These are phyloP conservation scores for Meyerozyma smithsonii DNA, from an alignment of 1,139 yeast species.

Conservation along the genomic window DNA sequence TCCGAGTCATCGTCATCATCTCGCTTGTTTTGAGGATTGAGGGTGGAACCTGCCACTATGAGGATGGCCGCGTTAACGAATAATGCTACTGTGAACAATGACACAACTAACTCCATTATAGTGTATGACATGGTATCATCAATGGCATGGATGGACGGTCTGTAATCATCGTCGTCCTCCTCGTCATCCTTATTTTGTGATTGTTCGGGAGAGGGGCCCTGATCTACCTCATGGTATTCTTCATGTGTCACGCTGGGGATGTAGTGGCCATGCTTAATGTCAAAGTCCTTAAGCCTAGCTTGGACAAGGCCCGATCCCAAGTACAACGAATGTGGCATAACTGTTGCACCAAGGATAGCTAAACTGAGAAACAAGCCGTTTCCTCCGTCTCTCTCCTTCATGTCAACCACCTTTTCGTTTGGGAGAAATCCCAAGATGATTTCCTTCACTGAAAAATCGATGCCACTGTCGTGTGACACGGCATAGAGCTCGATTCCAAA, in stretches of 20 bases:
- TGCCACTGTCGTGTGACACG: slow-evolving; percentile 49
- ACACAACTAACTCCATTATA: slow-evolving; percentile 69
- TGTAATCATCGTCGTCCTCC: slow-evolving; percentile 33
- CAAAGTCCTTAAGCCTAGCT: slow-evolving; percentile 80
- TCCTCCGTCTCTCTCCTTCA: slow-evolving; percentile 56
- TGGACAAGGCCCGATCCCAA: slow-evolving; percentile 93
- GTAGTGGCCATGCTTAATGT: slow-evolving; percentile 57
- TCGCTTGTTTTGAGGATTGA: slow-evolving; percentile 20
- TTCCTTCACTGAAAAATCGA: slow-evolving; percentile 48
- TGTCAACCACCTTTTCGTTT: slow-evolving; percentile 56
- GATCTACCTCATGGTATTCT: slow-evolving; percentile 4
- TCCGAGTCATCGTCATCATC: slow-evolving; percentile 56
- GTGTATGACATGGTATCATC: slow-evolving; percentile 66
- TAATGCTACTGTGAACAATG: slow-evolving; percentile 74
- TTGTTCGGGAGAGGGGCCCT: slow-evolving; percentile 2
- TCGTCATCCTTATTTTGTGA: slow-evolving; percentile 5
- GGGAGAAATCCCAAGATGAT: slow-evolving; percentile 78
- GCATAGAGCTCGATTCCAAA: slow-evolving; percentile 75
- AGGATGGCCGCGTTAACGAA: slow-evolving; percentile 83
- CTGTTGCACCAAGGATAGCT: slow-evolving; percentile 94
- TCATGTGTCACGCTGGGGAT: slow-evolving; percentile 15
- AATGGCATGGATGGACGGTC: slow-evolving; percentile 71
- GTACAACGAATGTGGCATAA: slow-evolving; percentile 94
- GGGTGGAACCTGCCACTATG: slow-evolving; percentile 81
- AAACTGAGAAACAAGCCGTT: slow-evolving; percentile 78